Evolutionary conservation across 2,329 filamentous ascomycete genomes (phyloP).

Genomic region (Sclerotinia spermophila): DNA sequence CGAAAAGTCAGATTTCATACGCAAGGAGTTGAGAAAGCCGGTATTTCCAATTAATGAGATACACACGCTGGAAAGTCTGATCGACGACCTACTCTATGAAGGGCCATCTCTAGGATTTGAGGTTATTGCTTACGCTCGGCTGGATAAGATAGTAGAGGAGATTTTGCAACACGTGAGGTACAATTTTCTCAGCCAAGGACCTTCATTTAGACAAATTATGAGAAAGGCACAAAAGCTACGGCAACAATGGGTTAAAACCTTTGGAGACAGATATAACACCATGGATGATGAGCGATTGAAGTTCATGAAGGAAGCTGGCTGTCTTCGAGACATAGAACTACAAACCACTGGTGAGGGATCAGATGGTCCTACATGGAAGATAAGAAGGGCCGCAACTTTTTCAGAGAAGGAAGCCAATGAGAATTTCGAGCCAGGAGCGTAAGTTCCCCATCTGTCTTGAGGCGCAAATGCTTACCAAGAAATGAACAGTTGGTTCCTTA

Average conservation of each 20-base stretch:
- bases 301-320: constrained; percentile 22
- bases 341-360: constrained; percentile 6
- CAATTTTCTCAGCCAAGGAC: constrained; percentile 4
- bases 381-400: constrained; percentile 13
- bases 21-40: constrained; percentile 2
- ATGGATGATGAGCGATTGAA: constrained; percentile 26
- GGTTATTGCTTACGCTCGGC: constrained; percentile 11
- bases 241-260: constrained; percentile 26
- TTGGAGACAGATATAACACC: constrained; percentile 22
- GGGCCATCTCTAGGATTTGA: constrained; percentile 8
- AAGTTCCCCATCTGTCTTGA: constrained; percentile 29
- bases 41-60: constrained; percentile 7
- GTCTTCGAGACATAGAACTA: constrained; percentile 22
- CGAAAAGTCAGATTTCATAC: constrained; percentile 14
- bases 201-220: constrained; percentile 11
- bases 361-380: constrained; percentile 20
- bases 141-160: constrained; percentile 27
- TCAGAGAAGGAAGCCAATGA: constrained; percentile 36
- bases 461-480: constrained; percentile 29
- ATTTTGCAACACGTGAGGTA: constrained; percentile 16
- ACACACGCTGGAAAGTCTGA: constrained; percentile 1
- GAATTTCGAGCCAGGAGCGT: constrained; percentile 48
- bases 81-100: constrained; percentile 13
- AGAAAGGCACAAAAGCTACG: constrained; percentile 21
- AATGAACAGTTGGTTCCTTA: constrained; percentile 53